Evolutionary conservation across 2,329 filamentous ascomycete species (phyloP).

Genomic region (Aspergillus clavatus): DNA sequence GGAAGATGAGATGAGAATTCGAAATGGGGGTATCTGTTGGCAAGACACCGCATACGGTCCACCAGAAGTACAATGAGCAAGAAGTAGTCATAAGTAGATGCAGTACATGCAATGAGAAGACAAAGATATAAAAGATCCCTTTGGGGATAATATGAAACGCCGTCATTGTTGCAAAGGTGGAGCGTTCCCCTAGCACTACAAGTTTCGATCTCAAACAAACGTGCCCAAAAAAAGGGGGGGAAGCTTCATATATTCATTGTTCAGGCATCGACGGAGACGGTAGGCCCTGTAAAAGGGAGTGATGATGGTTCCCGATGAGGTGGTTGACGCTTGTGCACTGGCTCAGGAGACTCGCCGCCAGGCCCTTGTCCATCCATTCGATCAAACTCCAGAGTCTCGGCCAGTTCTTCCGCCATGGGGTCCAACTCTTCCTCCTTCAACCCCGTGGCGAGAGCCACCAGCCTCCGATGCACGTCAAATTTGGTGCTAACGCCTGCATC

Average conservation of each 20-base stretch:
- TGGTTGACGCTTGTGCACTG: conserved; percentile 20
- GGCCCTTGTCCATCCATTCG: conserved; percentile 35
- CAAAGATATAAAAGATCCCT: background rate
- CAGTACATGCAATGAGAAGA: background rate
- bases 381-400: conserved; percentile 43
- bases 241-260: no score
- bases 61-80: conserved; percentile 15
- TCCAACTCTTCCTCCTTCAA: conserved; percentile 46
- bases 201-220: no score
- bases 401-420: conserved; percentile 43
- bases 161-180: no score
- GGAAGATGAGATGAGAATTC: background rate
- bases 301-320: conserved; percentile 22
- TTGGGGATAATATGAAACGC: no score
- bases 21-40: conserved; percentile 34
- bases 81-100: conserved; percentile 2
- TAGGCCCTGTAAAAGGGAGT: conserved; percentile 22
- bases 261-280: conserved; percentile 32
- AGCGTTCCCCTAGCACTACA: no score
- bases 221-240: no score
- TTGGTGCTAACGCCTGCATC: conserved; percentile 45
- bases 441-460: conserved; percentile 45
- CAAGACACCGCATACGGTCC: conserved; percentile 13
- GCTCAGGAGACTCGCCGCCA: conserved; percentile 26
- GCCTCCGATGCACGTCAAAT: conserved; percentile 44